Evolutionary conservation across 257 asterid species (phyloP).

Genomic region (Rauvolfia tetraphylla): DNA sequence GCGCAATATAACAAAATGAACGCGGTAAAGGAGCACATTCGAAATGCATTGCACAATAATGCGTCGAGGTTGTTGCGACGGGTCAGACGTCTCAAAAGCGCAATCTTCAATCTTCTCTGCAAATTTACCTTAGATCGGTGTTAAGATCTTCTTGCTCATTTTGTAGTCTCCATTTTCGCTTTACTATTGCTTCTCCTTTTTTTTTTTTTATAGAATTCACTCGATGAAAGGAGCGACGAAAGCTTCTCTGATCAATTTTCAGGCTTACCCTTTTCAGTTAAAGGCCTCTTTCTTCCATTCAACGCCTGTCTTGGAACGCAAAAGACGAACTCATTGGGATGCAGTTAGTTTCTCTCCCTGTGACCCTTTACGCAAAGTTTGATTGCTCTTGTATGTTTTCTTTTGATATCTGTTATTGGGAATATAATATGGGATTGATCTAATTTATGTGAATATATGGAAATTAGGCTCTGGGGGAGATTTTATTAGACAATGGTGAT

Average conservation of each 20-base stretch:
- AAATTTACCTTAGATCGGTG: background rate
- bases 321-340: conserved; percentile 58
- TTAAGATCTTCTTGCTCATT: background rate
- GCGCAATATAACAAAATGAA: too few species aligned
- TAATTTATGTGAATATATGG: background rate
- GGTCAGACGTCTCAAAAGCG: too few species aligned
- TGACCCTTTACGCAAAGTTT: background rate
- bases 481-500: conserved; percentile 6
- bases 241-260: conserved; percentile 45
- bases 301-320: conserved; percentile 67
- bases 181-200: background rate
- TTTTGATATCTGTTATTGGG: background rate
- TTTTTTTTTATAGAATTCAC: conserved; percentile 7
- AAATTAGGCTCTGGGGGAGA: background rate
- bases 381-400: background rate
- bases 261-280: conserved; percentile 42
- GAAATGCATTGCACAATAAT: too few species aligned
- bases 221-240: conserved; percentile 52
- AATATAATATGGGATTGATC: background rate
- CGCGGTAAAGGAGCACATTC: too few species aligned
- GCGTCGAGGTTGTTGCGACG: too few species aligned
- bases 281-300: conserved; percentile 56
- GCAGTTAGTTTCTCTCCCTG: conserved; percentile 35
- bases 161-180: background rate
- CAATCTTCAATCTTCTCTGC: background rate